Percentiles rank a stretch among this genome's conserved stretches.
Conservation (phyloP, 2,329 filamentous ascomycete species). For the Colletotrichum karsti region DNA sequence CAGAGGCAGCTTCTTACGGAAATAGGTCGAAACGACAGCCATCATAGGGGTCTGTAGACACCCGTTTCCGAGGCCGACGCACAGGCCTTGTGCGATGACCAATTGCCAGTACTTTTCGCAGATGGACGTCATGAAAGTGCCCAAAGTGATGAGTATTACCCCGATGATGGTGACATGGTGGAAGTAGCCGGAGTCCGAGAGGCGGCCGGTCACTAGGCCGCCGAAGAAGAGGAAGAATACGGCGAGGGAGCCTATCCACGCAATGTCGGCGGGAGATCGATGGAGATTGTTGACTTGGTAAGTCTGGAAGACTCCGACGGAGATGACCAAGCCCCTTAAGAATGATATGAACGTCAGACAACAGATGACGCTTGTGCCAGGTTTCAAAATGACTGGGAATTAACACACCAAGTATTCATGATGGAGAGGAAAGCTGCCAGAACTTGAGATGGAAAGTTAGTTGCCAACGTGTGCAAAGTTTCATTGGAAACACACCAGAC, state of each 20-base stretch:
- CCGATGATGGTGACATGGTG: background rate
- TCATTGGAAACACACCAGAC: too few species aligned
- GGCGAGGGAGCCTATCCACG: conserved; percentile 54
- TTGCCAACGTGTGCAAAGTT: too few species aligned
- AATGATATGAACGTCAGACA: too few species aligned
- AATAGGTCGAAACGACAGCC: conserved; percentile 69
- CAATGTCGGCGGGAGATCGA: conserved; percentile 45
- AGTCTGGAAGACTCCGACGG: conserved; percentile 52
- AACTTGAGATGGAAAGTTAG: too few species aligned
- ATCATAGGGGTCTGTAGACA: conserved; percentile 65
- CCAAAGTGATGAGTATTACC: conserved; percentile 36
- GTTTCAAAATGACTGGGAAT: too few species aligned
- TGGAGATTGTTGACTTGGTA: conserved; percentile 49
- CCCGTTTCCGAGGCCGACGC: conserved; percentile 60
- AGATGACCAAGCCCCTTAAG: too few species aligned
- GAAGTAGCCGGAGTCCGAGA: background rate
- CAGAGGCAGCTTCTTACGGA: conserved; percentile 61
- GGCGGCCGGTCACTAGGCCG: background rate
- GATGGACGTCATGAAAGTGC: conserved; percentile 52
- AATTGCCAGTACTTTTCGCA: conserved; percentile 56
- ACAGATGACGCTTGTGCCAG: too few species aligned
- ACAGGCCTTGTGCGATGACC: conserved; percentile 57
- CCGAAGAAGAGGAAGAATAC: conserved; percentile 44
- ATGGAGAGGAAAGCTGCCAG: too few species aligned
- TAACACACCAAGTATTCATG: too few species aligned